Percentiles rank a stretch among this genome's conserved stretches.
phyloP scores from a whole-genome alignment of 805 yeast genomes.

The Zygoascus bituminiphila region DNA sequence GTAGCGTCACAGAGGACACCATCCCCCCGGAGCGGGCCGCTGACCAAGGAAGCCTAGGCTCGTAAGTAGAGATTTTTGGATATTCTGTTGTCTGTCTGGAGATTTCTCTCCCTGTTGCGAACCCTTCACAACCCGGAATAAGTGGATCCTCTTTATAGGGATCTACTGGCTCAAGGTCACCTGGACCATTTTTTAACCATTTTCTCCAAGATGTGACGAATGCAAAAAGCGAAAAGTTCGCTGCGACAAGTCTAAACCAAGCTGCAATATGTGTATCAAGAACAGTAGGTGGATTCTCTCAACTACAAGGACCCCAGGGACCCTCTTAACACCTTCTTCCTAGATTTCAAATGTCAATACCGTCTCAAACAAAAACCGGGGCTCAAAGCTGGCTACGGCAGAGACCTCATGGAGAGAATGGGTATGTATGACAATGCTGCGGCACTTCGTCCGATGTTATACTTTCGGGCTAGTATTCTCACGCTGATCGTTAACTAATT shows the following conservation, averaged over 20 bases:
- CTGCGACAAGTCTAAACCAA: conserved; percentile 18
- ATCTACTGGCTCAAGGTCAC: too few species aligned
- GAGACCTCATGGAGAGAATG: conserved; percentile 16
- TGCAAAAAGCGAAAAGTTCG: conserved; percentile 20
- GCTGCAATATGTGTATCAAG: conserved; percentile 18
- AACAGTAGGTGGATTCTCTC: conserved; percentile 11
- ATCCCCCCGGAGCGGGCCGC: not conserved
- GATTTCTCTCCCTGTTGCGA: not conserved
- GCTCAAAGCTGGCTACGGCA: conserved; percentile 21
- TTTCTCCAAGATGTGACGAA: conserved; percentile 12
- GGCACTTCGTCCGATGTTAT: not conserved
- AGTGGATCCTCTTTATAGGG: too few species aligned
- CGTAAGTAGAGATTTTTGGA: not conserved
- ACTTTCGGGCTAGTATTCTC: not conserved
- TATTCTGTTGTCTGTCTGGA: not conserved
- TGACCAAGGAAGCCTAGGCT: not conserved
- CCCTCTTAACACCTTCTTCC: not conserved
- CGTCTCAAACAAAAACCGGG: conserved; percentile 21
- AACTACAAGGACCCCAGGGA: not conserved
- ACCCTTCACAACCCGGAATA: too few species aligned
- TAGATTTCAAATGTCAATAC: conserved; percentile 18
- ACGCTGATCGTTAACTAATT: too few species aligned
- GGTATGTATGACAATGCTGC: conserved; percentile 9
- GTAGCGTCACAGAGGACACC: not conserved
- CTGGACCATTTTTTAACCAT: not conserved